Percentiles rank a stretch among this genome's conserved stretches.
phyloP scores from a whole-genome alignment of 2,329 filamentous ascomycete genomes.

The Colletotrichum echinochloae region DNA sequence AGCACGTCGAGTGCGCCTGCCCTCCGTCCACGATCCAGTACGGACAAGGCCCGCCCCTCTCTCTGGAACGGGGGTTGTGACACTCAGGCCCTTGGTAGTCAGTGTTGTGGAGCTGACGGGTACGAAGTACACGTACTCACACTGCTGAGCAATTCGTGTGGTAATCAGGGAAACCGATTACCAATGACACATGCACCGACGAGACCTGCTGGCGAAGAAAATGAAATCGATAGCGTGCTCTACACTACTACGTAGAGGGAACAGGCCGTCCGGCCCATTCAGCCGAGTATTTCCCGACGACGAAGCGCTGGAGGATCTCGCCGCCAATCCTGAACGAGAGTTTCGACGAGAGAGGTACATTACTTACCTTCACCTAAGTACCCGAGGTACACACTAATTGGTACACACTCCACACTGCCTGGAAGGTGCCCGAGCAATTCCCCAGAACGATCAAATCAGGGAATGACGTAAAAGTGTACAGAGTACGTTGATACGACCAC shows the following conservation, averaged over 20 bases:
- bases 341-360: no score
- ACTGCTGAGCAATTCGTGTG: slow-evolving; percentile 38
- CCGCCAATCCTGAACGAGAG: neutral
- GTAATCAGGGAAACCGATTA: slow-evolving; percentile 35
- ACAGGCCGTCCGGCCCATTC: slow-evolving; percentile 6
- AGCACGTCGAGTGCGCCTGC: neutral
- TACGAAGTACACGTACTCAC: neutral
- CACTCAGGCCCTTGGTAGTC: neutral
- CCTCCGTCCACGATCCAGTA: slow-evolving; percentile 16
- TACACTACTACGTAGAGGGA: no score
- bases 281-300: slow-evolving; percentile 1
- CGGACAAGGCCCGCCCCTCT: slow-evolving; percentile 49
- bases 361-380: no score
- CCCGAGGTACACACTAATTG: no score
- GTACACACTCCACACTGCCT: no score
- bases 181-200: slow-evolving; percentile 6
- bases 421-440: no score
- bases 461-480: neutral
- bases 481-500: neutral
- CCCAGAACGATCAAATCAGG: neutral
- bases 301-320: slow-evolving; percentile 19
- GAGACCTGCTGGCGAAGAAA: neutral
- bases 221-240: slow-evolving; percentile 10
- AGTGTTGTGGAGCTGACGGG: neutral
- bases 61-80: slow-evolving; percentile 41